phyloP scores from a whole-genome alignment of 352 stramenopile genomes.

The Globisporangium mamillatum region DNA sequence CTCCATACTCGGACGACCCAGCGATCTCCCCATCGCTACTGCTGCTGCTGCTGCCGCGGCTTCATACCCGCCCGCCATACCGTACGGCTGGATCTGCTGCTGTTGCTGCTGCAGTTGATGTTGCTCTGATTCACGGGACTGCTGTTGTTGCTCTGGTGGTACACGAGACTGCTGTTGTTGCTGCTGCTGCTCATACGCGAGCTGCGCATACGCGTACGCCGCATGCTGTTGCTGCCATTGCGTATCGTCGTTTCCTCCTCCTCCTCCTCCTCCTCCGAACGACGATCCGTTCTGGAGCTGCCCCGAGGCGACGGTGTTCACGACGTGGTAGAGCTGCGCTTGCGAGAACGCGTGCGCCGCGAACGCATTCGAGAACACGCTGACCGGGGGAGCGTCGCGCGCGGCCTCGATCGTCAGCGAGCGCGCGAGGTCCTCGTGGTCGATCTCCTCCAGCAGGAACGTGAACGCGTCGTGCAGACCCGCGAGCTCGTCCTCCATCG shows the following conservation, averaged over 20 bases:
- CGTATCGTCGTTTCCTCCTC: too few species aligned
- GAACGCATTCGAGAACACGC: neutral
- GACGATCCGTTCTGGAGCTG: neutral
- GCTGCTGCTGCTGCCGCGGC: neutral
- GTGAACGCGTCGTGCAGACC: constrained; percentile 13
- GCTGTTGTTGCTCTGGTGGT: neutral
- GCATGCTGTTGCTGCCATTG: neutral
- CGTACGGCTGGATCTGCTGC: neutral
- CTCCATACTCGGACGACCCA: neutral
- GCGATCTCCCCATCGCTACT: neutral
- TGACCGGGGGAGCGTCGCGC: neutral
- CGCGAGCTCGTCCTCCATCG: constrained; percentile 3
- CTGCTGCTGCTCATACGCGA: neutral
- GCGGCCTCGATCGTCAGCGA: neutral
- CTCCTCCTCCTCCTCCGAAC: neutral
- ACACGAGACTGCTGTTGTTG: too few species aligned
- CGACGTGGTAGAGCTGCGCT: neutral
- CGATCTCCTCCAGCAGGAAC: constrained; percentile 13
- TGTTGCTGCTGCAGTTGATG: neutral
- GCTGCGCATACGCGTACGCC: neutral
- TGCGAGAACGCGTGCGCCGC: neutral
- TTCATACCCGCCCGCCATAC: neutral
- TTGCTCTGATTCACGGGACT: neutral
- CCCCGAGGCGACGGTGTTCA: neutral
- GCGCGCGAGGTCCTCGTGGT: constrained; percentile 16